Conservation (phyloP, 2,329 filamentous ascomycete genomes). For the Akanthomyces dipterigenus region DNA sequence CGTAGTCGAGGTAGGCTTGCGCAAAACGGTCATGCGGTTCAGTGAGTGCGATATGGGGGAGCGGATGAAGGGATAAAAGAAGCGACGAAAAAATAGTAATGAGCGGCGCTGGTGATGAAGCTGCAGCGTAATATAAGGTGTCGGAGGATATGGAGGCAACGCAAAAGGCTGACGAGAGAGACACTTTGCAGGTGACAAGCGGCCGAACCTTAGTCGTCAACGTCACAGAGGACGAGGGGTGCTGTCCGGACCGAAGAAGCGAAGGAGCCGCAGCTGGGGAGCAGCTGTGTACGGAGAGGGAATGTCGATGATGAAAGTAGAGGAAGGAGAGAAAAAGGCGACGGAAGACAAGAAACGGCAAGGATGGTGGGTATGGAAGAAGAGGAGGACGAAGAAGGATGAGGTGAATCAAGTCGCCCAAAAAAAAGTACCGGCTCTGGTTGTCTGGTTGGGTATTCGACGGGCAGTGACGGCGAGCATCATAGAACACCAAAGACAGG, state of each 20-base stretch:
- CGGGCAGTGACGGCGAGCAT: neutral
- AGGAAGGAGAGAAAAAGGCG: neutral
- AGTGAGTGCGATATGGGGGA: neutral
- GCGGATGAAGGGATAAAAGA: neutral
- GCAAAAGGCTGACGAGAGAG: neutral
- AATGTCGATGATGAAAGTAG: neutral
- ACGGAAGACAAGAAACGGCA: neutral
- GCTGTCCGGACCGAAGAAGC: neutral
- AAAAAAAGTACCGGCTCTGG: conserved; percentile 1
- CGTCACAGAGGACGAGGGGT: conserved; percentile 3
- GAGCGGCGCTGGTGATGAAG: neutral
- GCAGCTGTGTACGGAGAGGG: neutral
- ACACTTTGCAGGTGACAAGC: neutral
- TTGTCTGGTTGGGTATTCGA: neutral
- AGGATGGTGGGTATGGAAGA: conserved; percentile 7
- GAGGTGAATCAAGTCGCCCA: conserved; percentile 1
- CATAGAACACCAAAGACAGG: neutral
- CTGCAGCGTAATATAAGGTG: neutral
- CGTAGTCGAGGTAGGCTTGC: conserved; percentile 5
- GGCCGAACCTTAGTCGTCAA: neutral
- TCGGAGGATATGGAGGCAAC: neutral
- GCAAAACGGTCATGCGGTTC: conserved; percentile 11
- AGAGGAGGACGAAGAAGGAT: conserved; percentile 6
- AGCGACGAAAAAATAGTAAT: neutral
- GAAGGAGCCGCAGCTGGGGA: neutral